Conservation (phyloP, 2,329 filamentous ascomycete species). For the Alternaria arbusti region DNA sequence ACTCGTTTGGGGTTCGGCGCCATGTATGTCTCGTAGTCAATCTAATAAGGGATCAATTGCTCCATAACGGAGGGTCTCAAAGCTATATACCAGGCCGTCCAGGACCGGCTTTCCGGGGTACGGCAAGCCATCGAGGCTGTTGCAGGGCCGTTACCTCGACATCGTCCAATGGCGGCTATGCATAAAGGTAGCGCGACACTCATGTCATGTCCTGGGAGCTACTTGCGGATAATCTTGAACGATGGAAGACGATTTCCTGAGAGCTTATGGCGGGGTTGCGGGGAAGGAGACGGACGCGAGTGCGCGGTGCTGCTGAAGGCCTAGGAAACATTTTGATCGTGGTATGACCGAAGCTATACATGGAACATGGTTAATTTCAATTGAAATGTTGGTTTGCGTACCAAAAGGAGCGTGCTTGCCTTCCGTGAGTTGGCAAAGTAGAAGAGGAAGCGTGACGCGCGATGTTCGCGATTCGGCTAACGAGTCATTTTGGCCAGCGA, state of each 20-base stretch:
- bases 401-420: background rate
- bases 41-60: background rate
- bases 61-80: background rate
- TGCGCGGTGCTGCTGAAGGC: background rate
- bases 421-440: background rate
- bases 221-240: background rate
- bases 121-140: background rate
- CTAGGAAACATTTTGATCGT: background rate
- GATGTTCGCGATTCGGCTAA: background rate
- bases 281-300: background rate
- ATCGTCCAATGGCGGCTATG: conserved; percentile 12
- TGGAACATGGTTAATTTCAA: no score
- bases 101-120: conserved; percentile 3
- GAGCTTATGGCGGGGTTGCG: background rate
- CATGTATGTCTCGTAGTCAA: background rate
- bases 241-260: conserved; percentile 1
- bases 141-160: conserved; percentile 3
- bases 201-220: conserved; percentile 10
- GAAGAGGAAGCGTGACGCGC: background rate
- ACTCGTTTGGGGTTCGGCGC: conserved; percentile 9
- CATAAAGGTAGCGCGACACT: conserved; percentile 1
- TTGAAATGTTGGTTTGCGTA: no score
- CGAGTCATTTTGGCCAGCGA: background rate
- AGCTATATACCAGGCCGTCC: conserved; percentile 18
- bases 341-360: no score